Percentiles rank a stretch among this genome's conserved stretches.
Conservation (phyloP, 768 basidiomycete species). For the Kondoa subrosea region DNA sequence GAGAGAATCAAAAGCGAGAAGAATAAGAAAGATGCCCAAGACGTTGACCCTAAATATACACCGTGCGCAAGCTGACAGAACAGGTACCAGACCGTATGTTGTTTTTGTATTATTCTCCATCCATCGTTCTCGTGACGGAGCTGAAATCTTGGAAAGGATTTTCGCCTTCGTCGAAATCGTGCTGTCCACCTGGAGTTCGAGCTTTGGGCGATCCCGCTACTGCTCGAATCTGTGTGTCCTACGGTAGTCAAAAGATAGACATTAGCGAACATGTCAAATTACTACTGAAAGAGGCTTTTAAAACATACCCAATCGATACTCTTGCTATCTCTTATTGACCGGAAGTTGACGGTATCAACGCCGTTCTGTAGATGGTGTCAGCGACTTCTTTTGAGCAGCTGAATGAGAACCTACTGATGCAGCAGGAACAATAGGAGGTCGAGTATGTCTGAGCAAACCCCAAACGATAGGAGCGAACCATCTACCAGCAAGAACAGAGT, state of each 20-base stretch:
- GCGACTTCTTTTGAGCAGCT: background rate
- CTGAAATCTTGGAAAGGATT: constrained; percentile 9
- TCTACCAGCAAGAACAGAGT: too few species aligned
- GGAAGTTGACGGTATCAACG: constrained; percentile 38
- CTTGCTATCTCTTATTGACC: constrained; percentile 71
- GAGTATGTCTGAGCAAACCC: constrained; percentile 80
- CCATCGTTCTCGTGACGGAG: constrained; percentile 5
- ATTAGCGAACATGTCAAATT: too few species aligned
- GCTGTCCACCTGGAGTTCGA: background rate
- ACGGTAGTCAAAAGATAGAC: too few species aligned
- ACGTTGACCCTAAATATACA: background rate
- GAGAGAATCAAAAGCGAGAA: too few species aligned
- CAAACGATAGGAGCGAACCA: constrained; percentile 96
- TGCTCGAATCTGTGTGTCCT: constrained; percentile 42
- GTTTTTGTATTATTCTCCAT: background rate
- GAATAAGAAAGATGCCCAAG: too few species aligned
- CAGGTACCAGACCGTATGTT: background rate
- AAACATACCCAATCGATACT: too few species aligned
- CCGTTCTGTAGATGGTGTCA: background rate
- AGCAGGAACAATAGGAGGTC: constrained; percentile 45
- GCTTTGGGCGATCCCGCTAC: constrained; percentile 30
- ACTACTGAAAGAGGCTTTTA: too few species aligned
- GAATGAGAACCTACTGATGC: constrained; percentile 15
- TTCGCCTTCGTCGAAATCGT: background rate
- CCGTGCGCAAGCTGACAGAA: too few species aligned